Evolutionary conservation across 768 basidiomycete species (phyloP), one percentile per base, ranked within the genome.

Genomic region (Suillus cothurnatus): DNA sequence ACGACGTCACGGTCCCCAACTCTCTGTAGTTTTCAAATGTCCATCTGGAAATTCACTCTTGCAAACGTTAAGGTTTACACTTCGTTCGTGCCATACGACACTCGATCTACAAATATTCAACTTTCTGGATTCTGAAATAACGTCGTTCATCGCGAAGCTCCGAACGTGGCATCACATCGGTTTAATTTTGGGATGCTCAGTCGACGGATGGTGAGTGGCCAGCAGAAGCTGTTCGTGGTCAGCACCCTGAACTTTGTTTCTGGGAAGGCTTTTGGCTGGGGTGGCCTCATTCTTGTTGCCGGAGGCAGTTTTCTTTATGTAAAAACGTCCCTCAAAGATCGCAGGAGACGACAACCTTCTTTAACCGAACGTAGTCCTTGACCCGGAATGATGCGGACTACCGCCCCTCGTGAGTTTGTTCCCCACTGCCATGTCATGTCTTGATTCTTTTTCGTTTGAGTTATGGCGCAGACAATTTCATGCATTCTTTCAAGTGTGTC

Each of bases 231-330:
- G 19, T 11, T 41, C 21, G 26, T 59, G 3, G 28, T 59, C 28
- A 21, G 14, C 58, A 59, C 39, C 38, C 23, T 31, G 23, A 41
- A 59, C 26, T 59, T 39, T 41, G 57, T 28, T 39, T 41, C 11
- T 28, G 39, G 12, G 26, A 32, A 76, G 75, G 38, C 70, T 28
- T 55, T 68, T n/a, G 71, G 72, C 19, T 66, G 75, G 66, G 75
- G 70, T n/a, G 67, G 66, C n/a, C 58, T 76, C 58, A 71, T 74
- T 60, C 65, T 76, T 34, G 68, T 67, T 4, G 75, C 71, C 12
- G 75, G 75, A 19, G 73, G 67, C 0, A 70, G 75, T 52, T 76
- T 76, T 64, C 57, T 76, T 45, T 76, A 72, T 31, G 75, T 74
- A 62, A 76, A 76, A 61, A 75, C 64, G 19, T 62, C 76, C 31